Percentiles rank a stretch among this genome's conserved stretches.
Conservation (phyloP, 331 rosid genomes). For the Malus hybrid region DNA sequence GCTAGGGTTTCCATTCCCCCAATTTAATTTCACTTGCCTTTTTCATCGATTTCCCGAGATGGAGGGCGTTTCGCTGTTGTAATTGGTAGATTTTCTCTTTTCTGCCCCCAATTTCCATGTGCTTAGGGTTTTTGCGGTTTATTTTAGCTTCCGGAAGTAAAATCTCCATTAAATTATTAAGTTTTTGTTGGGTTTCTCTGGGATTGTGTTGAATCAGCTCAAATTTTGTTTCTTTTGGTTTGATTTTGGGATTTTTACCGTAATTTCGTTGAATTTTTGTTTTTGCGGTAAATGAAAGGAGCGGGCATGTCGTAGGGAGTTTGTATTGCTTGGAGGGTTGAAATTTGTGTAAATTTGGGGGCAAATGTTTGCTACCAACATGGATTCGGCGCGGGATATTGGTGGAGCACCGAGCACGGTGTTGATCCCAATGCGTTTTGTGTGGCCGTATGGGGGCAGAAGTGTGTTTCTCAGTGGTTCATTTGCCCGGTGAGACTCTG, state of each 20-base stretch:
- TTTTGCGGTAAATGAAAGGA: constrained; percentile 9
- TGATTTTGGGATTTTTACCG: constrained; percentile 23
- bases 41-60: constrained; percentile 25
- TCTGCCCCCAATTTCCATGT: constrained; percentile 22
- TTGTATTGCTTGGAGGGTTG: constrained; percentile 29
- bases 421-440: constrained; percentile 78
- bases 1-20: constrained; percentile 46
- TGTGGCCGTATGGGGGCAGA: constrained; percentile 92
- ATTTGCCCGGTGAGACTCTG: constrained; percentile 53
- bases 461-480: constrained; percentile 81
- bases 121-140: constrained; percentile 29
- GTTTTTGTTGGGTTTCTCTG: background rate
- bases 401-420: constrained; percentile 51
- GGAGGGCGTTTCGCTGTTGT: constrained; percentile 21
- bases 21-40: constrained; percentile 6
- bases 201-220: background rate
- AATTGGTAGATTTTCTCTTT: constrained; percentile 24
- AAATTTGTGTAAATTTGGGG: constrained; percentile 12
- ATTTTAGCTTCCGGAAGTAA: background rate
- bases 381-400: constrained; percentile 57
- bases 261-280: constrained; percentile 25
- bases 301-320: constrained; percentile 29
- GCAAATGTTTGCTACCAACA: constrained; percentile 49
- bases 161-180: background rate
- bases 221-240: background rate